Base-by-base conservation (phyloP, 2,329 filamentous ascomycete species). In the Alternaria viburni region DNA sequence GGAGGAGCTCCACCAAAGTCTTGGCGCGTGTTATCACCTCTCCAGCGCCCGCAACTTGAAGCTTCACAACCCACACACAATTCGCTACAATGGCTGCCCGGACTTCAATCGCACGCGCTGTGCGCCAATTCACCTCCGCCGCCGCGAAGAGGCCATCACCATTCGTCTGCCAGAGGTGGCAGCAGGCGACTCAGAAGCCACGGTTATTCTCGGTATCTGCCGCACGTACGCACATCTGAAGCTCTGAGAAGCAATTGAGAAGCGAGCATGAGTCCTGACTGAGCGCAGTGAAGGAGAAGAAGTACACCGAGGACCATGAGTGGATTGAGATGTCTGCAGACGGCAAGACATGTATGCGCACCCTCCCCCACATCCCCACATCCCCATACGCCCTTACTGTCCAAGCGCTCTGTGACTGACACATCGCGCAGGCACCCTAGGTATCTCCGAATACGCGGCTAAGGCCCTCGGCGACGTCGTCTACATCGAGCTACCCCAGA, bases 281-380 rank as follows among this genome's bases (percentile, higher is more conserved):
- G 13, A 3, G 12, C 3, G 41, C 67, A 92, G 90, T 83, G 75
- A 83, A 86, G 59, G 84, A 87, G 73, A 95, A 96, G 84, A 92
- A 90, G 81, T 99, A 97, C 86, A 97, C 96, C 69, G 91, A 94
- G 81, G 95, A 97, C 79, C 96, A 99, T 86, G 96, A 99, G 85
- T 99, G 96, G 96, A 90, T 99, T 80, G 93, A 97, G 82, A 84
- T 97, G 64, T 90, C 90, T 60, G 89, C 88, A 55, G 92, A 96
- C 82, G 89, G 91, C 80, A 95, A 92, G 82, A 91, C 90, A 54
- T 94, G 92, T 85, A 88, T 41, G 70, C 62, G 8, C 25, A 57
- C 28, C 32, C 54, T 47, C 49, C 36, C 41, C 26, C 26, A 49
- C 49, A 60, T 28, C 54, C 49, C 52, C 45, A 25, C 30, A 58